Conservation (phyloP, 805 yeast species). For the Metschnikowia vanudenii region DNA sequence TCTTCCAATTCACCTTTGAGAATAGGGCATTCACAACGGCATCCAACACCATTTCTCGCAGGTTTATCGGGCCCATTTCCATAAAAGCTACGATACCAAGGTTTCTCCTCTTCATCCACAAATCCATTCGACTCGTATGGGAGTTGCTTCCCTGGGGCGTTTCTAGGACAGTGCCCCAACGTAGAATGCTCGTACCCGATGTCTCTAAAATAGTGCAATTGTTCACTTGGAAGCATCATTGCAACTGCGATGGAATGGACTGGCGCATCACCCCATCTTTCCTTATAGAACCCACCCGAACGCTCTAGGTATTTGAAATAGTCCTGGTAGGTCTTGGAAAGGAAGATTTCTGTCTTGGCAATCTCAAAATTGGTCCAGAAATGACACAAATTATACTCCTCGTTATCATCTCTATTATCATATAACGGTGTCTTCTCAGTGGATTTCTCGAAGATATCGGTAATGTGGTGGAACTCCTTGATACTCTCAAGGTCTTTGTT, state of each 20-base stretch:
- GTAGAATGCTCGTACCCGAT: conserved; percentile 86
- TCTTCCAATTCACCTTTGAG: conserved; percentile 54
- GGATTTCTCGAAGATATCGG: conserved; percentile 39
- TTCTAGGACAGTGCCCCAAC: conserved; percentile 78
- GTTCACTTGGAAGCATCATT: conserved; percentile 62
- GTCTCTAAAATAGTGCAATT: conserved; percentile 88
- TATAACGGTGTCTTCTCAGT: conserved; percentile 25
- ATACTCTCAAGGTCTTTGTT: conserved; percentile 21
- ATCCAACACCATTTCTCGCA: conserved; percentile 60
- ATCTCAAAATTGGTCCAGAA: conserved; percentile 95
- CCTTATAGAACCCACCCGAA: conserved; percentile 81
- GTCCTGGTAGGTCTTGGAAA: conserved; percentile 58
- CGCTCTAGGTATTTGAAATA: conserved; percentile 69
- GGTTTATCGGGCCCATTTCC: conserved; percentile 27
- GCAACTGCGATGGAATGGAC: conserved; percentile 86
- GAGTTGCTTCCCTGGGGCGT: conserved; percentile 36
- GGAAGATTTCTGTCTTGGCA: conserved; percentile 76
- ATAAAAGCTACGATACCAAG: conserved; percentile 21
- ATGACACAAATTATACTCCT: conserved; percentile 76
- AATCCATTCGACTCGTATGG: conserved; percentile 26
- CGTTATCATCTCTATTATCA: conserved; percentile 62
- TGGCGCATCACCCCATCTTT: conserved; percentile 98
- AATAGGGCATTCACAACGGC: conserved; percentile 79
- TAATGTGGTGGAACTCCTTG: conserved; percentile 26
- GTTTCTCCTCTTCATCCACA: conserved; percentile 25